These are phyloP conservation scores for Aspergillus sp. DNA, from an alignment of 2,329 filamentous ascomycete genomes.

Conservation along the genomic window DNA sequence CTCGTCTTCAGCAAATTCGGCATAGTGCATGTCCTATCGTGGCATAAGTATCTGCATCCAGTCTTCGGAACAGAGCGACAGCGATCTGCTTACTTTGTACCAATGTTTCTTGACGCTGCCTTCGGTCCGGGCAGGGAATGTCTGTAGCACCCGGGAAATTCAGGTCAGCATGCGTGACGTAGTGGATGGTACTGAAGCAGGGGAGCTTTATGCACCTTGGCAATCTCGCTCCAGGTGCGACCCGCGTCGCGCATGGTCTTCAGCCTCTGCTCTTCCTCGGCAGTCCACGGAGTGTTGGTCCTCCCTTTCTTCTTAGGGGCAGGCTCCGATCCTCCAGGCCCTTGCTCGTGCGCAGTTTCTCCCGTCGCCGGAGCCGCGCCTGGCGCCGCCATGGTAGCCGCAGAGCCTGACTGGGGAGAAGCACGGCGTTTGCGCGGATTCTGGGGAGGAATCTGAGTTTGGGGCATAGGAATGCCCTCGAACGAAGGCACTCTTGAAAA, in stretches of 20 bases:
- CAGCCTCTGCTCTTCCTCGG: conserved; percentile 85
- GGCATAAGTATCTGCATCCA: conserved; percentile 12
- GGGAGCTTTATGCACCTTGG: conserved; percentile 66
- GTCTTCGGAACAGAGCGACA: conserved; percentile 3
- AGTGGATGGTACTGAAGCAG: conserved; percentile 6
- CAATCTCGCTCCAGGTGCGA: conserved; percentile 96
- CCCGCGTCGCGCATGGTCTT: conserved; percentile 94
- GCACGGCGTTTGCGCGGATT: conserved; percentile 50
- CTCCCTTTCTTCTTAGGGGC: conserved; percentile 76
- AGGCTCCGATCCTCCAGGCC: conserved; percentile 30
- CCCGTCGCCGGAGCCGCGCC: conserved; percentile 31
- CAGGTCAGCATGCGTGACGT: not conserved
- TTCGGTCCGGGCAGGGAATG: conserved; percentile 89
- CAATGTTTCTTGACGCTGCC: conserved; percentile 99
- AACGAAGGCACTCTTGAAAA: conserved; percentile 38
- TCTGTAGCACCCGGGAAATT: conserved; percentile 52
- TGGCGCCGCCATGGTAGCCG: conserved; percentile 41
- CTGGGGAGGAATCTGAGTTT: conserved; percentile 33
- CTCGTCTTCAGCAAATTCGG: conserved; percentile 97
- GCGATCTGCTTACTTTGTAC: conserved; percentile 73
- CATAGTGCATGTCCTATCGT: conserved; percentile 94
- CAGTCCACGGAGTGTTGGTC: conserved; percentile 98
- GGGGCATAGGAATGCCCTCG: conserved; percentile 45
- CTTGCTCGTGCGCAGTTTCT: conserved; percentile 30
- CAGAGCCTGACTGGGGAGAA: conserved; percentile 39